Conservation (phyloP, 441 rosid species). For the Adansonia madagascariensis region DNA sequence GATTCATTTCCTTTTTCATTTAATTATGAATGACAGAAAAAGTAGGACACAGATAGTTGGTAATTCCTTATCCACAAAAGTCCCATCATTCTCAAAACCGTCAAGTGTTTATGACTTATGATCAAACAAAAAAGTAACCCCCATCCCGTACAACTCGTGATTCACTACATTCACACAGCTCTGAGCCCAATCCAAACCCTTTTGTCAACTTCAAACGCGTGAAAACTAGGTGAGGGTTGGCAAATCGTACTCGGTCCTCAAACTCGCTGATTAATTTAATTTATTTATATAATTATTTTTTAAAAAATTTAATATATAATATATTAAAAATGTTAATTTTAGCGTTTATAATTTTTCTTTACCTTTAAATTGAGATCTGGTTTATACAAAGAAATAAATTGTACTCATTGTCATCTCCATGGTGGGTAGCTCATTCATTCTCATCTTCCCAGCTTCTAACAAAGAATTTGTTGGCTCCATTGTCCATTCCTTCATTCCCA, state of each 20-base stretch:
- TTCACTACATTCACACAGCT: neutral
- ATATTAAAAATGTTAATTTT: too few relatives aligned
- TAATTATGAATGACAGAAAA: neutral
- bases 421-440: too few relatives aligned
- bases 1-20: neutral
- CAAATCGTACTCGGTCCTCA: too few relatives aligned
- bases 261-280: too few relatives aligned
- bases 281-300: too few relatives aligned
- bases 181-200: neutral
- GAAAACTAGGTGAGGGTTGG: neutral
- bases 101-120: neutral
- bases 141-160: neutral
- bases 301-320: too few relatives aligned
- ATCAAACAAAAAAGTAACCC: neutral
- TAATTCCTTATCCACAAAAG: constrained; percentile 5
- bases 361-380: too few relatives aligned
- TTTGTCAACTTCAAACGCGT: neutral
- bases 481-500: too few relatives aligned
- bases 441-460: neutral
- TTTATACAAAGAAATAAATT: too few relatives aligned
- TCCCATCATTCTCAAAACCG: neutral
- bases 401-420: too few relatives aligned
- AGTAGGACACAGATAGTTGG: neutral
- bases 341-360: too few relatives aligned
- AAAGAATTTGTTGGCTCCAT: too few relatives aligned